These are phyloP conservation scores for Aspergillus arachidicola DNA, from an alignment of 2,329 filamentous ascomycete genomes.

Conservation along the genomic window DNA sequence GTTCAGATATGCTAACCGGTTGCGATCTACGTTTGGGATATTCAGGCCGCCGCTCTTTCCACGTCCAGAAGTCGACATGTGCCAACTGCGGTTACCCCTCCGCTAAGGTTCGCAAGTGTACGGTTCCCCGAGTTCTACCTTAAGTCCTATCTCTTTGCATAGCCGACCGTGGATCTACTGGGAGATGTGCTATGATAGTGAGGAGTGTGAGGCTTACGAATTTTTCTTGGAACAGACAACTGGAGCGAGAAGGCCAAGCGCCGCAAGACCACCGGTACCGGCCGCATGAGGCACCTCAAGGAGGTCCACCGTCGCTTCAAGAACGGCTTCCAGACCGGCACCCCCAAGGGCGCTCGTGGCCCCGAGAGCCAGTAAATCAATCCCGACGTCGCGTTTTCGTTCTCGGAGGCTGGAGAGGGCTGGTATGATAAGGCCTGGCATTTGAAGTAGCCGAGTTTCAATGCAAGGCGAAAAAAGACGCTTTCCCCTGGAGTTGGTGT, in stretches of 20 bases:
- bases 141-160: constrained; percentile 15
- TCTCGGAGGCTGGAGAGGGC: constrained; percentile 42
- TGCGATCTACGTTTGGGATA: constrained; percentile 25
- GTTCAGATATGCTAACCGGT: constrained; percentile 35
- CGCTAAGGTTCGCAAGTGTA: constrained; percentile 99
- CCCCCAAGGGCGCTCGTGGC: constrained; percentile 80
- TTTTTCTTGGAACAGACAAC: constrained; percentile 70
- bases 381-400: constrained; percentile 41
- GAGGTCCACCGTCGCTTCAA: constrained; percentile 88
- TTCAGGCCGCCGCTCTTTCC: constrained; percentile 89
- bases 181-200: constrained; percentile 8
- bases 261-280: constrained; percentile 98
- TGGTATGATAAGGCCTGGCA: constrained; percentile 43
- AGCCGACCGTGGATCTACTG: constrained; percentile 13
- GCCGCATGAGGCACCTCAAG: constrained; percentile 95
- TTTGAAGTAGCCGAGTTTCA: constrained; percentile 38
- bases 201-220: constrained; percentile 31
- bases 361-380: constrained; percentile 51
- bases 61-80: constrained; percentile 99
- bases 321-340: constrained; percentile 95
- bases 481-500: constrained; percentile 41
- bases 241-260: constrained; percentile 99
- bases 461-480: constrained; percentile 37
- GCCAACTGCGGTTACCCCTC: constrained; percentile 93
- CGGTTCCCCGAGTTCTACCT: constrained; percentile 42